Base-by-base conservation (phyloP, 257 asterid genomes). In the Solanum tarijense region DNA sequence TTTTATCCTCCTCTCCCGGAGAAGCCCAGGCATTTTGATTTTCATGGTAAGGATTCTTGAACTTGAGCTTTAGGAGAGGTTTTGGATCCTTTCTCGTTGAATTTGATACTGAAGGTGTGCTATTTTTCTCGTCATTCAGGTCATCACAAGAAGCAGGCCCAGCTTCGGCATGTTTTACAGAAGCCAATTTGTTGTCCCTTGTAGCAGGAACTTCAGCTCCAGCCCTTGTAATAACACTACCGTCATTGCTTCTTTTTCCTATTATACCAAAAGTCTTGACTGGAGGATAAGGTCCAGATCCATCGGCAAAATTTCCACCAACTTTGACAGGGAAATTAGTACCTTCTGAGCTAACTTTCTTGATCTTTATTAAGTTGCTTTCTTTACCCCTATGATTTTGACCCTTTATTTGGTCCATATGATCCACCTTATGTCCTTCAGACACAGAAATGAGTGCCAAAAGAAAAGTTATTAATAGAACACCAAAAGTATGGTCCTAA, bases 61-160 rank as follows among this genome's bases (percentile, higher is more conserved):
- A 92, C 90, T 96, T 97, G 32, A 97, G 94, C 92, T 94, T 95
- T 91, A 97, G 91, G 41, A 83, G 89, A 60, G 96, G 96, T 91
- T 94, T 94, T n/a, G 92, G 92, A 75, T 95, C 96, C 91, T 92
- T 95, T 18, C 89, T 71, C 35, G 87, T 85, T 39, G 92, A 88
- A 89, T 88, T 89, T 29, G 92, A 87, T 35, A 87, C 84, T 21
- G 93, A 84, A 71, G 92, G 91, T 14, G 85, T 68, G 73, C 84
- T 89, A 90, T 74, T 86, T 74, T 83, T 89, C 74, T 92, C 98
- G 87, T 91, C 97, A 85, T 89, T 41, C 87, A 89, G 82, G 86
- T 88, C 93, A 52, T 89, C 91, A 84, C 91, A 88, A 79, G 82
- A 88, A 84, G 92, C 81, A 12, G 88, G 89, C 87, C n/a, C 89